Base-by-base conservation (phyloP, 2,329 filamentous ascomycete species). In the Trichophyton schoenleinii region DNA sequence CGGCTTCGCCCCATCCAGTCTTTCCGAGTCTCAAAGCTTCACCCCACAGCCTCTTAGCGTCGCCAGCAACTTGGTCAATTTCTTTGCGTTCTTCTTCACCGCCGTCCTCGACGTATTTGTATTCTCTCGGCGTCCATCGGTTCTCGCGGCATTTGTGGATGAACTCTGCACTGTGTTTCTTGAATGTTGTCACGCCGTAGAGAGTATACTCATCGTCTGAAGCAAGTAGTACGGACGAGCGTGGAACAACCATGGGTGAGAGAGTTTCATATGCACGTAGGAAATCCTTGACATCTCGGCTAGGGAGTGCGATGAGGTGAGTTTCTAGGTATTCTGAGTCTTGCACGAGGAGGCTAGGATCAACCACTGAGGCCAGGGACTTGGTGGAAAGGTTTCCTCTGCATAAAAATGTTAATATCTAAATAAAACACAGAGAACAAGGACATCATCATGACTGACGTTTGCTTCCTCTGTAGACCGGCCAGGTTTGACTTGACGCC, bases 311-410 rank as follows among this genome's bases (percentile, higher is more conserved):
- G 67, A 99, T 81, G 34, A 99, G 85, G 72, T 96, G 91, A 34
- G 94, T 96, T 77, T 96, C 91, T 68, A 99, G 86, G 76, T 96
- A 97, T 77, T 99, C 94, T 20, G 91, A 96, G 72, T 96, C 86
- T 74, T 87, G 88, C 65, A 96, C 83, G 49, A 96, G 82, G 63
- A 91, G 77, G 60, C 82, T 79, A 7, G 92, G 91, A 69, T 92
- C 83, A 68, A 99, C 87, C 64, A 97, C 84, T 11, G 90, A 86
- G n/a, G 89, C 85, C 66, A 99, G 86, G 11, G 92, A 97, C 73
- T 92, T 95, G 67, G 91, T 96, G 22, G 91, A 83, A 57, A 99
- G 87, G 73, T 96, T 99, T 66, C 94, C 94, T 59, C 88, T 92
- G 65, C 25, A 61, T 15, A 20, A 3, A 31, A 55, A 25, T 28